These are phyloP conservation scores for Neonectria sp. DNA, from an alignment of 2,329 filamentous ascomycete species.

Conservation along the genomic window DNA sequence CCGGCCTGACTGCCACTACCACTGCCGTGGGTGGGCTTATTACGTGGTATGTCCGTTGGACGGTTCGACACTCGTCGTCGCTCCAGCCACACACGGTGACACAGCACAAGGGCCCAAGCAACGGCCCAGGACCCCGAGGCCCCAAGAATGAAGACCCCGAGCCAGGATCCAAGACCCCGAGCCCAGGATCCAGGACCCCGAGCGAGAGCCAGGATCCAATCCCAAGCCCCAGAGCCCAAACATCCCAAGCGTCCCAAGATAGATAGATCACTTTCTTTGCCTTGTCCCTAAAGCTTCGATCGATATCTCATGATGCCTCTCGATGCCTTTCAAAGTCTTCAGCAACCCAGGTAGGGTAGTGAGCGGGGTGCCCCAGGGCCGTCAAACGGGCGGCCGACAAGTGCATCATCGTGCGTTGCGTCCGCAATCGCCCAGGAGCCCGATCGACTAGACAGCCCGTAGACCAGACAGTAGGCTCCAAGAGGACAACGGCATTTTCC, in stretches of 20 bases:
- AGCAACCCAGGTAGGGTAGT: neutral
- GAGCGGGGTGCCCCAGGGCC: neutral
- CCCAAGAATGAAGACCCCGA: neutral
- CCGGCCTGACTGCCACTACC: conserved; percentile 20
- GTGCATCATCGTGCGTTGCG: neutral
- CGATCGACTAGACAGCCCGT: neutral
- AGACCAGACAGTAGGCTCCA: neutral
- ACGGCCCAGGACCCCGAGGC: neutral
- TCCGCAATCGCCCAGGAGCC: conserved; percentile 2
- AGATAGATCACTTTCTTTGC: neutral
- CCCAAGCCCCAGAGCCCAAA: neutral
- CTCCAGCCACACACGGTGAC: conserved; percentile 5
- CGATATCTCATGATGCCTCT: neutral
- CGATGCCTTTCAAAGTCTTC: neutral
- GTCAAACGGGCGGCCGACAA: neutral
- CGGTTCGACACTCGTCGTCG: neutral
- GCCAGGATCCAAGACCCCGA: conserved; percentile 1
- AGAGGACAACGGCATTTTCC: neutral
- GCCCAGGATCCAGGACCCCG: conserved; percentile 1
- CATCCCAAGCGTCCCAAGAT: neutral
- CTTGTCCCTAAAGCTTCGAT: neutral
- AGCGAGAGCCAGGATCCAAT: neutral
- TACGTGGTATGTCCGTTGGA: neutral
- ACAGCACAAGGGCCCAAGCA: conserved; percentile 8
- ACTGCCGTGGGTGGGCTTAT: conserved; percentile 15